phyloP scores from a whole-genome alignment of 176 grass and related monocot genomes.

The Ensete ventricosum region DNA sequence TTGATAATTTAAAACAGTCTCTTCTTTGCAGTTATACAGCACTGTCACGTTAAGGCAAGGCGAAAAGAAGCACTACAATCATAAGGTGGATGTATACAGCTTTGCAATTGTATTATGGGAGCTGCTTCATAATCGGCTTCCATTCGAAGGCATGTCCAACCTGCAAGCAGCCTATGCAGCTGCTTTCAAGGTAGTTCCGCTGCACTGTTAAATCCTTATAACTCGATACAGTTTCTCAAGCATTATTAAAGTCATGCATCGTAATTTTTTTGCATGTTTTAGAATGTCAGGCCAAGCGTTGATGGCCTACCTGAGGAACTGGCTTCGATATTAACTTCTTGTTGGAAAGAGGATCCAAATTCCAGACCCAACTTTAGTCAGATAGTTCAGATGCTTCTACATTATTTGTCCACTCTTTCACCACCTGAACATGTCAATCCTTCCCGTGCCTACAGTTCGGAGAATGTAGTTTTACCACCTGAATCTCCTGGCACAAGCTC shows the following conservation, averaged over 20 bases:
- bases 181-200: slow-evolving; percentile 71
- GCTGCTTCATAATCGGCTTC: slow-evolving; percentile 79
- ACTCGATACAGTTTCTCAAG: background rate
- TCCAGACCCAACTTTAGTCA: slow-evolving; percentile 86
- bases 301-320: slow-evolving; percentile 69
- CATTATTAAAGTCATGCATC: background rate
- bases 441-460: background rate
- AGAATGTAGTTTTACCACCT: slow-evolving; percentile 17
- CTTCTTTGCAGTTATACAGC: slow-evolving; percentile 63
- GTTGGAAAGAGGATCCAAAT: slow-evolving; percentile 92
- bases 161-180: slow-evolving; percentile 96
- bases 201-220: background rate
- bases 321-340: slow-evolving; percentile 66
- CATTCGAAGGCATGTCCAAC: slow-evolving; percentile 98
- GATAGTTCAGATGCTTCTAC: slow-evolving; percentile 86
- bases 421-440: slow-evolving; percentile 3
- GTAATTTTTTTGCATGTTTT: slow-evolving; percentile 10
- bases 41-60: slow-evolving; percentile 92
- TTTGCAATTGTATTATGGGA: slow-evolving; percentile 97
- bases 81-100: slow-evolving; percentile 97
- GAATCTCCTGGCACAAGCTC: slow-evolving; percentile 15
- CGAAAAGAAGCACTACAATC: slow-evolving; percentile 99
- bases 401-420: slow-evolving; percentile 71
- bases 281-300: slow-evolving; percentile 86
- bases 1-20: slow-evolving; percentile 24